Base-by-base conservation (phyloP, 768 basidiomycete genomes). In the Kwoniella pini region DNA sequence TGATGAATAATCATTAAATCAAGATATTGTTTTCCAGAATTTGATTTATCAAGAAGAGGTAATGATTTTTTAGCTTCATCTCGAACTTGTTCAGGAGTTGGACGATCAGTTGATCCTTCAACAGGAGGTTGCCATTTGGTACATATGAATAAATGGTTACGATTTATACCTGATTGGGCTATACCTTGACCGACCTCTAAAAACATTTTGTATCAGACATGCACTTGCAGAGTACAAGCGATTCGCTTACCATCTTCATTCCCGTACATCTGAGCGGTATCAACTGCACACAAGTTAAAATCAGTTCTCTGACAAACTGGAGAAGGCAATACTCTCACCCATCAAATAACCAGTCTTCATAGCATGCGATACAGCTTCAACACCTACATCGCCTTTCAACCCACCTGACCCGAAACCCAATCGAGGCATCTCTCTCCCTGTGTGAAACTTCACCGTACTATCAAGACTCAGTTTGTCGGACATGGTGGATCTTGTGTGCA, bases 181-280 rank as follows among this genome's bases (percentile, higher is more conserved):
- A 54, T 33, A 27, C 59, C 59, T 17, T 53, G 28, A 0, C 44
- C 52, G 12, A 61, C 59, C 52, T 61, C 59, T 60, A n/a, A 11
- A 19, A 31, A 27, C 22, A n/a, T n/a, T n/a, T n/a, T n/a, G n/a
- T 22, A 49, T 17, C n/a, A n/a, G 3, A 38, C 50, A 3, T n/a
- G 9, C 30, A 64, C 71, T 40, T 31, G 71, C 74, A n/a, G n/a
- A n/a, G n/a, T 22, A 49, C 24, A 22, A n/a, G 3, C 46, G 51
- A 3, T n/a, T 15, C 30, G 63, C 71, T 40, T 31, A 73, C 74
- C 60, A 15, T 76, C 57, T 48, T 76, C 74, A 36, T 72, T 75
- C 19, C 60, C 57, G 49, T 69, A 71, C n/a, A 46, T 54, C 45
- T 69, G 68, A 51, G 69, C 67, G n/a, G 64, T 60, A 36, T 69